Base-by-base conservation (phyloP, 768 basidiomycete genomes). In the Peribolospora kevripleyi region DNA sequence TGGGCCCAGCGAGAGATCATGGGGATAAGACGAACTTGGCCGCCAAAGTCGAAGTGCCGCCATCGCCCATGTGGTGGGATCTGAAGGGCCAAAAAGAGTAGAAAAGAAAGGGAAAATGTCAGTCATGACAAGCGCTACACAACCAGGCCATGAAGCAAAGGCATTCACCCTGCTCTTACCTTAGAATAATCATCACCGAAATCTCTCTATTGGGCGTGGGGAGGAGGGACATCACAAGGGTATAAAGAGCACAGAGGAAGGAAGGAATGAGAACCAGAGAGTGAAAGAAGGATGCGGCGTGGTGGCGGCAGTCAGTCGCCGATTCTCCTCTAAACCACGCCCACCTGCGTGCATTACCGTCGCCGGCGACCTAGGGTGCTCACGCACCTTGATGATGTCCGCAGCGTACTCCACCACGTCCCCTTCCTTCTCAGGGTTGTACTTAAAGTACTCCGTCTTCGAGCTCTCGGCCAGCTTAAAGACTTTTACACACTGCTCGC, bases 61-160 rank as follows among this genome's bases (percentile, higher is more conserved):
- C 88, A 91, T 36, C 87, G 76, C 10, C 86, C 82, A 62, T 88
- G 85, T 10, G 84, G 82, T 4, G 79, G 78, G 45, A 87, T 86
- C 55, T 10, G 9, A 46, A 13, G n/a, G 40, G 11, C 40, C 11
- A 14, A 46, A 47, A 52, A 25, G 36, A 8, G 40, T 56, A 25
- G 14, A 25, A 50, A 50, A 37, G 25, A 54, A 25, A 25, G 25
- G 25, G 25, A 25, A 25, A 25, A 25, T 25, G 25, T 25, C 25
- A 25, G 25, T 25, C 25, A 25, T 25, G 25, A 25, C 25, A 25
- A 25, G 25, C 25, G 25, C 25, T 25, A 25, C 1, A 25, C 25
- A 25, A 25, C 1, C 25, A 25, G 25, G 25, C 25, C 25, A 25
- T 25, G 25, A 25, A 25, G 25, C 25, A 25, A 25, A 25, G 1